A percentile compares a stretch with the other conserved stretches of the same genome.
phyloP scores from a whole-genome alignment of 306 rosid species.

The Astragalus membranaceus region DNA sequence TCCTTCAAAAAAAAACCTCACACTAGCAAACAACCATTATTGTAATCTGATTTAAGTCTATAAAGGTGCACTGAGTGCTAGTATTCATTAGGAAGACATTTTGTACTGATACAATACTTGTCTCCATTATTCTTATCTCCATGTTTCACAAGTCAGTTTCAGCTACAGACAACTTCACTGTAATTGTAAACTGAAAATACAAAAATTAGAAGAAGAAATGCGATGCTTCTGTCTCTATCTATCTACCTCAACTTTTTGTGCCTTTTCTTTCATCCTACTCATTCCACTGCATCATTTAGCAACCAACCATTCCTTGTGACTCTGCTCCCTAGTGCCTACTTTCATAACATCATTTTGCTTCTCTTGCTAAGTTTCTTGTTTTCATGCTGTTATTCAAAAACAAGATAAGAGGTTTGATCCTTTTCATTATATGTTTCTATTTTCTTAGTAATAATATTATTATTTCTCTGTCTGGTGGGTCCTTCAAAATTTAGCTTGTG shows the following conservation, averaged over 20 bases:
- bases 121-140: neutral
- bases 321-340: too few species aligned
- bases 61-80: neutral
- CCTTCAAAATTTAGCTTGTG: neutral
- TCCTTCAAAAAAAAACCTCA: neutral
- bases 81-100: too few species aligned
- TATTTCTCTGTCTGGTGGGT: neutral
- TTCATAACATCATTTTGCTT: neutral
- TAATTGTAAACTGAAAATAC: neutral
- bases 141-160: neutral
- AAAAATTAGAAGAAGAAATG: neutral
- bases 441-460: neutral
- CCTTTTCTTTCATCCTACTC: constrained; percentile 51
- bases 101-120: too few species aligned
- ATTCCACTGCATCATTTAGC: constrained; percentile 41
- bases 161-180: neutral
- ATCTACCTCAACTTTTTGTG: constrained; percentile 14
- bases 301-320: constrained; percentile 25
- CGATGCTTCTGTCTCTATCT: constrained; percentile 26
- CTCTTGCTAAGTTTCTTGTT: neutral
- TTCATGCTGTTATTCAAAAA: neutral
- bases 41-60: neutral
- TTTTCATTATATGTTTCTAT: neutral
- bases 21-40: neutral
- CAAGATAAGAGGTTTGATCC: constrained; percentile 8